Conservation (phyloP, 2,329 filamentous ascomycete genomes). For the Aspergillus ustus region DNA sequence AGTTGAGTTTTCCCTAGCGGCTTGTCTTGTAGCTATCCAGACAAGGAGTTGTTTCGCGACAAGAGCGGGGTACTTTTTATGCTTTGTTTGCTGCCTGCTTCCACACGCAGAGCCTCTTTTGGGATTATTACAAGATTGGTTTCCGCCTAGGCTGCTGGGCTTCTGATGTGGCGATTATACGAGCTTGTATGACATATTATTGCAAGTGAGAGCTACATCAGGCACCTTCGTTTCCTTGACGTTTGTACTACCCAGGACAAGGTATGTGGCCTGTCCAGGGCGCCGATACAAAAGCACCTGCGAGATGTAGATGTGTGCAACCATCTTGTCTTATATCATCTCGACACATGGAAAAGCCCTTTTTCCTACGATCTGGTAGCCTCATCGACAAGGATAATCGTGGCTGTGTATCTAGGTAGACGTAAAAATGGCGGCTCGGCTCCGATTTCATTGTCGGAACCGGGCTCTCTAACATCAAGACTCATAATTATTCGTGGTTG, state of each 20-base stretch:
- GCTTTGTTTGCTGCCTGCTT: not conserved
- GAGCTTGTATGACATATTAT: not conserved
- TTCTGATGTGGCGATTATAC: not conserved
- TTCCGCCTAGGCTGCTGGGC: not conserved
- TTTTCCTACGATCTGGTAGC: not conserved
- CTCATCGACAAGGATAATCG: conserved; percentile 3
- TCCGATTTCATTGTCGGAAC: not conserved
- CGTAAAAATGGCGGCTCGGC: not conserved
- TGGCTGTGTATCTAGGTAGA: not conserved
- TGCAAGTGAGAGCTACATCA: not conserved
- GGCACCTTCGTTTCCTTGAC: not conserved
- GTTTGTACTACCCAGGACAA: not conserved
- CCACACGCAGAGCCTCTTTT: conserved; percentile 3
- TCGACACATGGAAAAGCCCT: conserved; percentile 4
- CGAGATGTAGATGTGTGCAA: conserved; percentile 2
- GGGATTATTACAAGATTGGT: not conserved
- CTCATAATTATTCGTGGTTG: not conserved
- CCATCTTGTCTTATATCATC: conserved; percentile 2
- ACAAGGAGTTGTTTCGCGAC: not conserved
- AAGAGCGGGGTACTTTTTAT: not conserved
- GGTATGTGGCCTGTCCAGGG: not conserved
- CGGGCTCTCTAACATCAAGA: not conserved
- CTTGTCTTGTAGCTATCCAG: not conserved
- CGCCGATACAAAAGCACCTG: not conserved
- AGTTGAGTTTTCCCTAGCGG: not conserved